Base-by-base conservation (phyloP, 805 yeast species). In the Blastobotrys mokoenaii region DNA sequence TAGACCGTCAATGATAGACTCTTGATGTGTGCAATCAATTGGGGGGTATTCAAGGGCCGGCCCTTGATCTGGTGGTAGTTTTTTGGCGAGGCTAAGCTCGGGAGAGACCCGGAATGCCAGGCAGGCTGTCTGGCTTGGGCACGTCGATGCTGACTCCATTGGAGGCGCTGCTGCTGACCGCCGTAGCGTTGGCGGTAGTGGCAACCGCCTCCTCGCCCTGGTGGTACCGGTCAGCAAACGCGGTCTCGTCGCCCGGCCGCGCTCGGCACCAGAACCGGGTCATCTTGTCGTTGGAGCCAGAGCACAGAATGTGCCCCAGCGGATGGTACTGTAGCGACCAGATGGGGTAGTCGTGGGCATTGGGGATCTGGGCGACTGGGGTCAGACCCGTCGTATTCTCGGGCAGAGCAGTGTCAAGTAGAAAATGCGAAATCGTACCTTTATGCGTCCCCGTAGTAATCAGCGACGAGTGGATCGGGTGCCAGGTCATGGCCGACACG, bases 201-300 rank as follows among this genome's bases (percentile, higher is more conserved):
- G 27, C 27, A 4, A 22, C 27, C 27, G 27, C 51, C 17, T 51
- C 59, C 37, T 76, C 77, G 60, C 76, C 72, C 14, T 86, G 82
- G 64, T 88, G 87, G 46, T 86, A 79, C 12, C 86, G 83, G 61
- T 86, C 96, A 52, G 80, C 77, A 67, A 78, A 87, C 2, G 85
- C 84, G 58, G 75, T 76, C 0, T 86, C 83, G 66, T 93, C 98
- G 54, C 81, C 82, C 1, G 97, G 96, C 59, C 95, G 73, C 1
- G 95, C 83, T 43, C 99, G 72, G 27, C 89, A 79, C 99, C 99
- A 93, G 65, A 94, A 85, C 46, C 97, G 68, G 18, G 95, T 85
- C 3, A 94, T 79, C 59, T 93, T 77, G 63, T 93, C 99, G 46
- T 93, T 87, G 15, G 97, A 90, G 0, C 96, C 97, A 6, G 96